Percentiles rank a stretch among this genome's conserved stretches.
Conservation (phyloP, 192 early-diverging fungal species). For the Entomortierella chlamydospora region DNA sequence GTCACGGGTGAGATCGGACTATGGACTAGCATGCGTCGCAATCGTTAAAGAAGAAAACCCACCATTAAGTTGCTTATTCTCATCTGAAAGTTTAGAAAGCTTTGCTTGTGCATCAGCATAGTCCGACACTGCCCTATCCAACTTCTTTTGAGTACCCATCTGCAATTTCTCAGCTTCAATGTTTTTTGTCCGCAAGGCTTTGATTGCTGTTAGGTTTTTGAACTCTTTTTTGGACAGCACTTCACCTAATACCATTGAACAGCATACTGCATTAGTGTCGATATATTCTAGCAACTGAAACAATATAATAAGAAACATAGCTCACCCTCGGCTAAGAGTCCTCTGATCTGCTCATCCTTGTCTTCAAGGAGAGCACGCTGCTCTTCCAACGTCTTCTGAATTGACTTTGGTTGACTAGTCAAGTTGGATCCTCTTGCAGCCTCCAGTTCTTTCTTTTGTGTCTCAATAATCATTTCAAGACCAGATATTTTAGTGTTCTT, state of each 20-base stretch:
- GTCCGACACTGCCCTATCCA: slow-evolving; percentile 58
- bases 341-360: slow-evolving; percentile 63
- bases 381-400: slow-evolving; percentile 55
- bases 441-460: slow-evolving; percentile 41
- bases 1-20: background rate
- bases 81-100: slow-evolving; percentile 45
- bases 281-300: no score
- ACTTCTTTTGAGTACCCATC: slow-evolving; percentile 61
- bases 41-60: background rate
- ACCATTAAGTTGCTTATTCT: slow-evolving; percentile 56
- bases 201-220: slow-evolving; percentile 75
- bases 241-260: slow-evolving; percentile 66
- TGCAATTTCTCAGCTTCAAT: slow-evolving; percentile 67
- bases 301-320: background rate
- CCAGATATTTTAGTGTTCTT: slow-evolving; percentile 37
- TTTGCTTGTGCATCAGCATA: slow-evolving; percentile 64
- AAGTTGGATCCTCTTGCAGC: slow-evolving; percentile 45
- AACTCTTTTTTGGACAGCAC: slow-evolving; percentile 83
- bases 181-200: slow-evolving; percentile 76
- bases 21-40: no score
- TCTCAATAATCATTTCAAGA: slow-evolving; percentile 50
- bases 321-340: slow-evolving; percentile 59
- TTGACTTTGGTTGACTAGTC: slow-evolving; percentile 54
- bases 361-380: slow-evolving; percentile 48
- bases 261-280: background rate